phyloP scores from a whole-genome alignment of 108 stramenopile species.

The Pseudonitzschia multiseries region DNA sequence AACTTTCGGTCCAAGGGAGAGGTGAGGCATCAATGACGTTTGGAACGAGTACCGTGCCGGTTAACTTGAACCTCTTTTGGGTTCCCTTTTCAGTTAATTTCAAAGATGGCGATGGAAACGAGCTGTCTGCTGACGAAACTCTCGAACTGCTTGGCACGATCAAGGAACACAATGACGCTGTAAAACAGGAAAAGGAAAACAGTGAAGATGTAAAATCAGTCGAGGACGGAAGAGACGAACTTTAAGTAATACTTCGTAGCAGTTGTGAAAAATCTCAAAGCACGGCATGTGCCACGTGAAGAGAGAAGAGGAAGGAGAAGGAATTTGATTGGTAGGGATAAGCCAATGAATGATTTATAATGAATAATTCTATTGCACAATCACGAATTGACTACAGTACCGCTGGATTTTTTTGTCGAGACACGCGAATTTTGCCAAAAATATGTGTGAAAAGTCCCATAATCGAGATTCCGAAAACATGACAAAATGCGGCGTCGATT shows the following conservation, averaged over 20 bases:
- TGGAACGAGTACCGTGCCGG: constrained; percentile 6
- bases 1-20: constrained; percentile 15
- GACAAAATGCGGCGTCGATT: neutral
- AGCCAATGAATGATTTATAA: neutral
- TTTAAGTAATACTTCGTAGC: neutral
- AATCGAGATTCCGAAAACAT: neutral
- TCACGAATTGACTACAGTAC: too few relatives aligned
- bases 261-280: neutral
- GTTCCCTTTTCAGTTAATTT: constrained; percentile 17
- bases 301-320: neutral
- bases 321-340: neutral
- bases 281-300: neutral
- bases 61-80: constrained; percentile 9
- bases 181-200: neutral
- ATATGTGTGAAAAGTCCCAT: neutral
- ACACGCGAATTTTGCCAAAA: neutral
- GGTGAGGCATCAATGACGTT: constrained; percentile 21
- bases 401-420: too few relatives aligned
- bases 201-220: neutral
- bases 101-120: constrained; percentile 13
- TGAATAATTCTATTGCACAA: neutral
- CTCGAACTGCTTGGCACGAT: neutral
- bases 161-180: constrained; percentile 7
- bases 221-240: constrained; percentile 1
- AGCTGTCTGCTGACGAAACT: constrained; percentile 16